Conservation (phyloP, 306 rosid genomes). For the Vigna mungo region DNA sequence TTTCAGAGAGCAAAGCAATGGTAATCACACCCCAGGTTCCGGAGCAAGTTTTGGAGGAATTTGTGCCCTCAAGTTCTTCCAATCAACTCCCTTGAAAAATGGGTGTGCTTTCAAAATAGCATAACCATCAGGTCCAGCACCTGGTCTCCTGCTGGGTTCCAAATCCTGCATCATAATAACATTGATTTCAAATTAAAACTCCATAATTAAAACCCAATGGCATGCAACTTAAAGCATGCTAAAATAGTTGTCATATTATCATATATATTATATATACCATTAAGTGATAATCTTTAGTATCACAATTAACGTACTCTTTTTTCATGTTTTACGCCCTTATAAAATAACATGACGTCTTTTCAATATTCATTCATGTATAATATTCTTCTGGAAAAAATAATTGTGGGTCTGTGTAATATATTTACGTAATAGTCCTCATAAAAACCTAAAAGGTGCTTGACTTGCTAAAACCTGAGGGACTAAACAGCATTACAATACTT, state of each 20-base stretch:
- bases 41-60: conserved; percentile 82
- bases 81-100: conserved; percentile 84
- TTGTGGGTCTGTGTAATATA: background rate
- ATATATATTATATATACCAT: background rate
- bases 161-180: conserved; percentile 69
- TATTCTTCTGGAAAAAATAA: background rate
- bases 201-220: conserved; percentile 28
- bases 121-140: conserved; percentile 91
- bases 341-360: background rate
- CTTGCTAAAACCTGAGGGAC: too few species aligned
- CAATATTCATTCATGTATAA: conserved; percentile 4
- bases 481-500: background rate
- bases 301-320: background rate
- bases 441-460: too few species aligned
- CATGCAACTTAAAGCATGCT: conserved; percentile 36
- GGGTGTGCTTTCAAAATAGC: conserved; percentile 76
- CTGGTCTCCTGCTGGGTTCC: conserved; percentile 90
- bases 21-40: conserved; percentile 68
- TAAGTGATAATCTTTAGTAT: conserved; percentile 20
- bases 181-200: conserved; percentile 16
- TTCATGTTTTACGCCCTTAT: background rate
- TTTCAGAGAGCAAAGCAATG: conserved; percentile 30
- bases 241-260: background rate
- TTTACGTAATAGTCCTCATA: too few species aligned
- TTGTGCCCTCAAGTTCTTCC: conserved; percentile 70